Evolutionary conservation across 352 stramenopile genomes (phyloP).

Genomic region (Pythium rhizo-oryzae): DNA sequence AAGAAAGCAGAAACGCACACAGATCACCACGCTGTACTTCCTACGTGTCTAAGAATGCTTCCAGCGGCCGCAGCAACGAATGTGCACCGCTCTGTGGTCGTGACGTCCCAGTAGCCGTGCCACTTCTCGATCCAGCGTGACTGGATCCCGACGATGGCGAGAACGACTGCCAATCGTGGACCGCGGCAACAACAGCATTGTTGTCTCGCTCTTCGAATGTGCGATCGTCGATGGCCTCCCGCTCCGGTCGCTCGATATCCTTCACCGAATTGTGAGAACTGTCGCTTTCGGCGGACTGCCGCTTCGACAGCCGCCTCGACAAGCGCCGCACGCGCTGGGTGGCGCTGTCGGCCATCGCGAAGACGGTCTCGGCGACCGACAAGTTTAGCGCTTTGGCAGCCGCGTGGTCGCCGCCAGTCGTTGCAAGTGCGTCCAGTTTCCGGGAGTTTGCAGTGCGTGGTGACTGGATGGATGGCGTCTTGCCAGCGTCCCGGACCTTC

Average conservation of each 20-base stretch:
- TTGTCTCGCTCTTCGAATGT: not conserved
- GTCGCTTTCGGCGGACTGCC: not conserved
- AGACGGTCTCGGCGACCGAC: not conserved
- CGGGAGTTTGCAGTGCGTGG: not conserved
- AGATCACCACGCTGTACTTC: not conserved
- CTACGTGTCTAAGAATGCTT: constrained; percentile 1
- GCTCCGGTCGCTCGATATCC: not conserved
- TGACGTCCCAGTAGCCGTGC: not conserved
- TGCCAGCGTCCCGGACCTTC: not conserved
- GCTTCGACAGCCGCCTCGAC: constrained; percentile 10
- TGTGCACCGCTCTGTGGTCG: not conserved
- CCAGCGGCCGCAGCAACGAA: not conserved
- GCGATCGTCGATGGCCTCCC: not conserved
- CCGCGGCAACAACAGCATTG: not conserved
- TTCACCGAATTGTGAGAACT: not conserved
- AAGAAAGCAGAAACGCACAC: not conserved
- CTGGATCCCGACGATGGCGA: not conserved
- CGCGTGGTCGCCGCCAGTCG: not conserved
- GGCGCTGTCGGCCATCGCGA: not conserved
- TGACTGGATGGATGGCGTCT: not conserved
- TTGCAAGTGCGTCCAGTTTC: not conserved
- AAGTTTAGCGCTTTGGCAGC: not conserved
- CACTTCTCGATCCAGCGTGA: not conserved
- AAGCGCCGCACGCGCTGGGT: constrained; percentile 2
- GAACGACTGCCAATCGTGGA: not conserved